These are phyloP conservation scores for Xylariaceae sp. DNA, from an alignment of 2,329 filamentous ascomycete genomes.

Conservation along the genomic window DNA sequence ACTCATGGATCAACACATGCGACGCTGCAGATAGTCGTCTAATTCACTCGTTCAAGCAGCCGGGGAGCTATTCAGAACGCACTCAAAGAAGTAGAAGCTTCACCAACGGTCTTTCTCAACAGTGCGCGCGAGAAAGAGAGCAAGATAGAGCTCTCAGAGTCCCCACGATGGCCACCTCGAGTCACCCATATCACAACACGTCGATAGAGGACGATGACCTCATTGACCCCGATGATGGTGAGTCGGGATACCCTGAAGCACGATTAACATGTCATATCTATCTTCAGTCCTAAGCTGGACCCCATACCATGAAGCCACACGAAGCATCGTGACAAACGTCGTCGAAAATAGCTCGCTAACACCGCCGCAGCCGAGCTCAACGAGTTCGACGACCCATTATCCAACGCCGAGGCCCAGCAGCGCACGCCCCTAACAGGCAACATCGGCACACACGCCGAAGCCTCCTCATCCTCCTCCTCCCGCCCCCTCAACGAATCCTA, in stretches of 20 bases:
- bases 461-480: conserved; percentile 50
- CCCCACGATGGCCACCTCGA: conserved; percentile 42
- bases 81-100: not conserved
- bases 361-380: conserved; percentile 65
- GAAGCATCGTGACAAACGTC: no score
- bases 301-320: no score
- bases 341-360: conserved; percentile 6
- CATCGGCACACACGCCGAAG: conserved; percentile 50
- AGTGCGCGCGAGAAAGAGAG: not conserved
- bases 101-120: not conserved
- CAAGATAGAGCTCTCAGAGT: conserved; percentile 6
- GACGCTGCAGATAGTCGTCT: not conserved
- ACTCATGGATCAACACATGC: not conserved
- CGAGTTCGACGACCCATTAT: conserved; percentile 85
- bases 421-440: conserved; percentile 78
- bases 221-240: conserved; percentile 76
- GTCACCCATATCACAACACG: conserved; percentile 56
- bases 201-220: conserved; percentile 60
- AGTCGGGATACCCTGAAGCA: conserved; percentile 19
- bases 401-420: conserved; percentile 60
- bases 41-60: no score
- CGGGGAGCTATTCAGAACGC: not conserved
- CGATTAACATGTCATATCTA: not conserved
- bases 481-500: conserved; percentile 67
- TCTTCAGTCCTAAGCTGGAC: not conserved